Evolutionary conservation across 495 filamentous ascomycete species (phyloP), one percentile per base, ranked within the genome.

Genomic region (Aspergillus sparsus): DNA sequence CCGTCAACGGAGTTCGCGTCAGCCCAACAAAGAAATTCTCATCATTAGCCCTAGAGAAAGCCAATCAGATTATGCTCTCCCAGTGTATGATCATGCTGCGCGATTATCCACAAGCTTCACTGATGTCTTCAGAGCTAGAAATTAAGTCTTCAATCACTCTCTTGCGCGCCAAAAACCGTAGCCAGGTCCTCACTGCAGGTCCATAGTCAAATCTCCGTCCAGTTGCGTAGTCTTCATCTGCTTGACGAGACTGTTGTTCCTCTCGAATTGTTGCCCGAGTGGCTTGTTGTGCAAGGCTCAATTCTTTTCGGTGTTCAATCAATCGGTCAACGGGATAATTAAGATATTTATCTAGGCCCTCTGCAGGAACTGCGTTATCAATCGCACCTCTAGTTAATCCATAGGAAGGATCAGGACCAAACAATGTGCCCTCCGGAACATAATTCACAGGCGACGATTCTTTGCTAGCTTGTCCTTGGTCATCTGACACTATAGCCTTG

Each of bases 151-250:
- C 65, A 53, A 80, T 60, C 39, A 65, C 46, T 57, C 67, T 63
- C 60, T 80, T 80, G 41, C 68, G 74, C 41, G 76, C 77, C 64
- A 82, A 67, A 36, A 73, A 71, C 18, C 71, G 73, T 49, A 78
- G 61, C 73, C 80, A 82, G 7, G 63, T 71, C 45, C 77, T 72
- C 21, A 82, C 64, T 16, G 75, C 76, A 6, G 78, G 73, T 8
- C 75, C 76, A 58, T 81, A 80, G 60, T 83, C 80, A 67, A 74
- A 77, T 36, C 77, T 65, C 47, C 77, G 71, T 39, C 75, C 71
- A 16, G 73, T 73, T 12, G 77, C 80, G 67, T 77, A 71, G 41
- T 77, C 75, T 5, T 80, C 74, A 61, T 83, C 81, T 5, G 66
- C 66, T 18, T 68, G 66, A 35, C 71, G 68, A 5, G 71, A 65